Evolutionary conservation across 2,329 filamentous ascomycete genomes (phyloP).

Genomic region (Coccinonectria pachysandricola): DNA sequence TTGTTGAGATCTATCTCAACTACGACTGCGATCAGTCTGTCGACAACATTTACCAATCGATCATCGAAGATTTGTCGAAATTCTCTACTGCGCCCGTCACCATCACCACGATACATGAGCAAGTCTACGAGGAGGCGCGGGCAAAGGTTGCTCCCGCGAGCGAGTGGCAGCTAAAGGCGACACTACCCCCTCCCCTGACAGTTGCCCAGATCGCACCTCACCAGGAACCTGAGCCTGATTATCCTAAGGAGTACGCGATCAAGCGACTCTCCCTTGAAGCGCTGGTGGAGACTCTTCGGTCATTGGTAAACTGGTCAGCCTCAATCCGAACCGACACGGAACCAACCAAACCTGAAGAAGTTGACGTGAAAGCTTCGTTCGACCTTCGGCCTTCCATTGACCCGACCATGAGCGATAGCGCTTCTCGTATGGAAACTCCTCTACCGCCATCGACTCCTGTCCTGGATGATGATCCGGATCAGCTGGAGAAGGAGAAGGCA

Average conservation of each 20-base stretch:
- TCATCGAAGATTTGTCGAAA: slow-evolving; percentile 87
- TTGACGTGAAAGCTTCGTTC: slow-evolving; percentile 27
- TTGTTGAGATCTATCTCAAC: slow-evolving; percentile 95
- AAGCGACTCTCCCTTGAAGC: slow-evolving; percentile 85
- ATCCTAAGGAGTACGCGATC: slow-evolving; percentile 81
- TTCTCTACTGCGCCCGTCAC: slow-evolving; percentile 71
- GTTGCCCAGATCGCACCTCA: slow-evolving; percentile 60
- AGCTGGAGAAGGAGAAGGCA: slow-evolving; percentile 91
- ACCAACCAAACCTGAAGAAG: slow-evolving; percentile 17
- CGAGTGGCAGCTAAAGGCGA: slow-evolving; percentile 83
- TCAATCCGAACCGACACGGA: slow-evolving; percentile 48
- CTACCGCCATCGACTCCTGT: slow-evolving; percentile 55
- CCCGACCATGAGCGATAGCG: slow-evolving; percentile 48
- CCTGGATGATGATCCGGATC: slow-evolving; percentile 79
- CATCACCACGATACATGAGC: slow-evolving; percentile 68
- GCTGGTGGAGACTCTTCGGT: slow-evolving; percentile 78
- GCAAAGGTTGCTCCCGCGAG: slow-evolving; percentile 47
- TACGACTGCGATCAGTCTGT: slow-evolving; percentile 95
- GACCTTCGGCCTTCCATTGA: slow-evolving; percentile 57
- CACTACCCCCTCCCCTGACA: slow-evolving; percentile 76
- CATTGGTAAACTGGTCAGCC: slow-evolving; percentile 83
- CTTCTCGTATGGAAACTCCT: slow-evolving; percentile 50
- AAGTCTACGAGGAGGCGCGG: slow-evolving; percentile 74
- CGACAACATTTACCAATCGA: slow-evolving; percentile 92
- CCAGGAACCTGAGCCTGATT: slow-evolving; percentile 53